phyloP scores from a whole-genome alignment of 768 basidiomycete genomes.

The Trametes punicea region DNA sequence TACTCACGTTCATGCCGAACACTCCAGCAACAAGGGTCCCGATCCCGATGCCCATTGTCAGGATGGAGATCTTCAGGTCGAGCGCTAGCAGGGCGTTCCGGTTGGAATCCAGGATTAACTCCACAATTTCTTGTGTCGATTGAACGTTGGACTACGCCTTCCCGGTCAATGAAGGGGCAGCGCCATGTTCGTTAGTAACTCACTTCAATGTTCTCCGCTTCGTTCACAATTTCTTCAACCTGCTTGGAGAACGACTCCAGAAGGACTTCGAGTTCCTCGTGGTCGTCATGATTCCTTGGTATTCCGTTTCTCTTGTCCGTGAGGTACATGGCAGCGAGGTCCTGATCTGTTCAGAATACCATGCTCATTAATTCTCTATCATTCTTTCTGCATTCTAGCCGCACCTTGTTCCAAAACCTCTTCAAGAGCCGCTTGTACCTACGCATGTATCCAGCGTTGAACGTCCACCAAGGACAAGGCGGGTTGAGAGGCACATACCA shows the following conservation, averaged over 20 bases:
- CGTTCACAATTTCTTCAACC: slow-evolving; percentile 94
- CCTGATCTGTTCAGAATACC: slow-evolving; percentile 67
- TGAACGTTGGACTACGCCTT: slow-evolving; percentile 76
- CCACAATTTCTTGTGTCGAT: slow-evolving; percentile 97
- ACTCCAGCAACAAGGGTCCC: slow-evolving; percentile 88
- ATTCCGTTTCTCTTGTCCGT: slow-evolving; percentile 72
- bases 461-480: not conserved
- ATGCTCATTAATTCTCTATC: not conserved
- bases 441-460: slow-evolving; percentile 3
- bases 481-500: slow-evolving; percentile 43
- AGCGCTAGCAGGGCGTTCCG: slow-evolving; percentile 89
- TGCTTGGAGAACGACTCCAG: slow-evolving; percentile 96
- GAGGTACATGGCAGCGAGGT: slow-evolving; percentile 93
- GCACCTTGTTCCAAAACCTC: slow-evolving; percentile 88
- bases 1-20: slow-evolving; percentile 94
- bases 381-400: not conserved
- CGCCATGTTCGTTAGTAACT: slow-evolving; percentile 17
- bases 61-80: slow-evolving; percentile 93
- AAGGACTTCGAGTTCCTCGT: slow-evolving; percentile 89
- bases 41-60: slow-evolving; percentile 87
- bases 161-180: not conserved
- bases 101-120: slow-evolving; percentile 94
- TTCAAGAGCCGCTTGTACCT: slow-evolving; percentile 89
- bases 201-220: slow-evolving; percentile 85
- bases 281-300: slow-evolving; percentile 67